Evolutionary conservation across 129 eudicot species (phyloP).

Genomic region (Pulicaria dysenterica): DNA sequence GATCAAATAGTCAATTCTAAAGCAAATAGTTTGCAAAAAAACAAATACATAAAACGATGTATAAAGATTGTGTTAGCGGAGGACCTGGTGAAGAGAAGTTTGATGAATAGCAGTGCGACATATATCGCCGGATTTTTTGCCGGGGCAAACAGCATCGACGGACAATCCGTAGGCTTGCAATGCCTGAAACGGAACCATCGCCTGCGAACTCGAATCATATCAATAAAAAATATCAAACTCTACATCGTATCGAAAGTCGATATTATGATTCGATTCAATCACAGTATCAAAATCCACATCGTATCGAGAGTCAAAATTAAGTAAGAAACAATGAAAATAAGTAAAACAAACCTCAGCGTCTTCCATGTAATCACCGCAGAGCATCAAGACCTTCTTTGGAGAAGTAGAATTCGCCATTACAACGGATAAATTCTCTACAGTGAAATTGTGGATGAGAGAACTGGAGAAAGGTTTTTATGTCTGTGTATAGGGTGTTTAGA

Average conservation of each 20-base stretch:
- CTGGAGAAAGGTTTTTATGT: not conserved
- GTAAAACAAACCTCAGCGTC: conserved; percentile 65
- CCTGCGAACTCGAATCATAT: conserved; percentile 42
- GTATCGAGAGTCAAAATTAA: not conserved
- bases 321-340: not conserved
- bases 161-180: conserved; percentile 75
- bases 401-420: conserved; percentile 41
- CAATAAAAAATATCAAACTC: too few species aligned
- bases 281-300: not conserved
- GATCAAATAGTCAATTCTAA: too few species aligned
- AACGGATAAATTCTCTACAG: not conserved
- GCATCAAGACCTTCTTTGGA: conserved; percentile 60
- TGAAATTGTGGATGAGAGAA: conserved; percentile 10
- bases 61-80: not conserved
- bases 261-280: not conserved
- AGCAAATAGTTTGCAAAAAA: not conserved
- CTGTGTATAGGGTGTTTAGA: too few species aligned
- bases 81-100: conserved; percentile 57
- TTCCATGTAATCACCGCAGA: conserved; percentile 95
- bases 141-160: conserved; percentile 96
- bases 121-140: conserved; percentile 73
- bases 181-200: conserved; percentile 98
- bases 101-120: conserved; percentile 91
- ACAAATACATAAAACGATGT: not conserved
- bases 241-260: not conserved